Evolutionary conservation across 441 rosid genomes (phyloP), one percentile per base, ranked within the genome.

Genomic region (Adansonia gregorii): DNA sequence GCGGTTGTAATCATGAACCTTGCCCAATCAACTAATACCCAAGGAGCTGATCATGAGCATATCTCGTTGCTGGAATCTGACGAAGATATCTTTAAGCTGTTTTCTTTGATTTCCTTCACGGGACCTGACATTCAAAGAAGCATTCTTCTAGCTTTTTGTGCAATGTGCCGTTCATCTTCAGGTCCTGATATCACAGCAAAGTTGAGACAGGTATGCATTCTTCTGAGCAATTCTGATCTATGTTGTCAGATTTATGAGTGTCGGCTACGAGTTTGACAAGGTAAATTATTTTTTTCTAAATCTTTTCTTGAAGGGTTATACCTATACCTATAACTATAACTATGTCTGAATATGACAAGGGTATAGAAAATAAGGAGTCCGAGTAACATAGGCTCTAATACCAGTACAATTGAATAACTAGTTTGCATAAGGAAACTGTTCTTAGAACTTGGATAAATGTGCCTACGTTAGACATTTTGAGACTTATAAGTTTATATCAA

Each of bases 1-100:
- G 83, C 86, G 17, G 78, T 76, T 41, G 75, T 75, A 59, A 66
- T 86, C 15, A 79, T 83, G 88, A 80, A 86, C 81, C 82, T 86
- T 76, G 85, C 86, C 31, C 51, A 73, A 59, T 73, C 86, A 61
- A 82, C 86, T 8, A 55, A 65, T 12, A 41, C 63, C 41, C 77
- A 68, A 78, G 82, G 60, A 52, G 73, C 76, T 19, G 56, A 68
- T 43, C 52, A 64, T 27, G 79, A 22, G 76, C 76, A 76, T 27
- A 59, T 83, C 75, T 78, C 80, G n/a, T 78, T 83, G 73, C 55
- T 83, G 73, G 78, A 78, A 76, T 83, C 86, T 0, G 84, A 75
- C 12, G 88, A 85, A 41, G 86, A 83, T 49, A 80, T 80, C 60
- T 86, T 78, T 5, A 83, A 70, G 76, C 73, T 86, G 49, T 86